These are phyloP conservation scores for Boletus rubescentipes DNA, from an alignment of 768 basidiomycete species.

Conservation along the genomic window DNA sequence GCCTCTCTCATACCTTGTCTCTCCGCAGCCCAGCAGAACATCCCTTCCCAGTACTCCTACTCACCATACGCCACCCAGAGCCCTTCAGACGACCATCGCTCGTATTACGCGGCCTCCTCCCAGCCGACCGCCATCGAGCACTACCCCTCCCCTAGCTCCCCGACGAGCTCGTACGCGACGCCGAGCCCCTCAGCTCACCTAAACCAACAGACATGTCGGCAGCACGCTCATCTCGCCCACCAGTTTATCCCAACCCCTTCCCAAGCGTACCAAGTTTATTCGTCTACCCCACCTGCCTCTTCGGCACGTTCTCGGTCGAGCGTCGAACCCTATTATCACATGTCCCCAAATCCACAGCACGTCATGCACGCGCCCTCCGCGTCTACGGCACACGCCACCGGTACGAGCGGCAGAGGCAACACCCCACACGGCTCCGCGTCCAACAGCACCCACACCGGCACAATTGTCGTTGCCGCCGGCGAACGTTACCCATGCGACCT, in stretches of 20 bases:
- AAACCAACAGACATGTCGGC: constrained; percentile 17
- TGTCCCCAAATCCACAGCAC: constrained; percentile 41
- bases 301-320: constrained; percentile 28
- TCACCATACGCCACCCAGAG: constrained; percentile 20
- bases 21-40: constrained; percentile 22
- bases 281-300: constrained; percentile 28
- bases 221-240: constrained; percentile 16
- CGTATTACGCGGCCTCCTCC: constrained; percentile 26
- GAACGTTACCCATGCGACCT: constrained; percentile 72
- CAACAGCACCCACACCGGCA: constrained; percentile 11
- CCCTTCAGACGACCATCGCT: constrained; percentile 20
- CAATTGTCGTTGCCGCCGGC: constrained; percentile 29
- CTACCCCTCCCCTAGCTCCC: constrained; percentile 22
- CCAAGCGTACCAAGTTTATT: constrained; percentile 39
- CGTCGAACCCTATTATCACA: constrained; percentile 40
- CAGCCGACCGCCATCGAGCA: constrained; percentile 19
- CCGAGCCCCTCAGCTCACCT: constrained; percentile 15
- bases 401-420: constrained; percentile 14
- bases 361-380: constrained; percentile 14
- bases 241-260: constrained; percentile 52
- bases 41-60: constrained; percentile 19
- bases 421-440: constrained; percentile 5
- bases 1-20: constrained; percentile 4
- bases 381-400: constrained; percentile 13
- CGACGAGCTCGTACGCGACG: constrained; percentile 22